These are phyloP conservation scores for Lanmaoa rubissima DNA, from an alignment of 768 basidiomycete genomes.

Conservation along the genomic window DNA sequence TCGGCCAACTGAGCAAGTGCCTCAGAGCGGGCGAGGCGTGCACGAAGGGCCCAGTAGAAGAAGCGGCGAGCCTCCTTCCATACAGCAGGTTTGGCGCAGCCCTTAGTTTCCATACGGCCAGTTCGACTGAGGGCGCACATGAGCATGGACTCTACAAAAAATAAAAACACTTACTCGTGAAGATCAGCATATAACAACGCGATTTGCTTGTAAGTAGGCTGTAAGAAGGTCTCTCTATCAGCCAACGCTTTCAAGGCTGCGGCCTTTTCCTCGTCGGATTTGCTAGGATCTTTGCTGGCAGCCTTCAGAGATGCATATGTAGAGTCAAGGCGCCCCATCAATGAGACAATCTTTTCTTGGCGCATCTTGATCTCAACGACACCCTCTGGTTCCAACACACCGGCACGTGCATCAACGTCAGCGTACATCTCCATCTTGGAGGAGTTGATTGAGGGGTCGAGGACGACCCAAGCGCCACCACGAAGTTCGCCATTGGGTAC, in stretches of 20 bases:
- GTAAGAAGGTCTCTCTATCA: conserved; percentile 73
- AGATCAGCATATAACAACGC: conserved; percentile 94
- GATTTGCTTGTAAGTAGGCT: conserved; percentile 91
- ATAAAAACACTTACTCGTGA: conserved; percentile 69
- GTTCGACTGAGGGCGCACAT: conserved; percentile 58
- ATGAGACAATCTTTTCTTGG: conserved; percentile 81
- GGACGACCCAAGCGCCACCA: conserved; percentile 98
- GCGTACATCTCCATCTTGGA: conserved; percentile 99
- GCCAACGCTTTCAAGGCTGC: conserved; percentile 66
- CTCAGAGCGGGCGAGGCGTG: conserved; percentile 68
- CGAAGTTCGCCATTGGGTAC: conserved; percentile 98
- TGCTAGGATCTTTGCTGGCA: conserved; percentile 71
- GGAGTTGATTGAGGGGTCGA: conserved; percentile 96
- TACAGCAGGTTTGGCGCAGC: conserved; percentile 79
- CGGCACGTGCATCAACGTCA: conserved; percentile 92
- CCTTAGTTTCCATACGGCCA: conserved; percentile 97
- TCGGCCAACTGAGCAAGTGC: conserved; percentile 61
- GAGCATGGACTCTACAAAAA: not conserved
- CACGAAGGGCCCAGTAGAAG: conserved; percentile 93
- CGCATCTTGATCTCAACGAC: conserved; percentile 98
- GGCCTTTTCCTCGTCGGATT: conserved; percentile 72
- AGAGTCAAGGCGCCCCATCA: conserved; percentile 93
- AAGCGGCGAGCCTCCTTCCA: conserved; percentile 89
- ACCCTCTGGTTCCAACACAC: conserved; percentile 96
- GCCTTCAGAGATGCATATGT: conserved; percentile 79